Conservation (phyloP, 2,329 filamentous ascomycete species). For the Xylaria sp. region DNA sequence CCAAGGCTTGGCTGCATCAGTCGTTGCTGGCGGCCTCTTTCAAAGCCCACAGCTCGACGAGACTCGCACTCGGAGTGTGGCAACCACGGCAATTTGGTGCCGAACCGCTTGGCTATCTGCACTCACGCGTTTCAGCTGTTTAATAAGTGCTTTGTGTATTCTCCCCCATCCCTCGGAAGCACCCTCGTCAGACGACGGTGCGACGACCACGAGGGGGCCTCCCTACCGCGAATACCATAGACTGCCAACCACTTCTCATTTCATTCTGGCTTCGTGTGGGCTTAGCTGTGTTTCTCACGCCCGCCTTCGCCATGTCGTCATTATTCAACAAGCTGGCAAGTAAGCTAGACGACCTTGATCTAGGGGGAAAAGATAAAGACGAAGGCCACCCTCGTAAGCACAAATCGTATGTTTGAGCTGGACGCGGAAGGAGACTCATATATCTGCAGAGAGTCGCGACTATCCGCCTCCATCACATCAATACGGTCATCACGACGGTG, state of each 20-base stretch:
- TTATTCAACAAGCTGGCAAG: slow-evolving; percentile 47
- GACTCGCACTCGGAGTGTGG: slow-evolving; percentile 21
- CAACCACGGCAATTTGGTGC: slow-evolving; percentile 33
- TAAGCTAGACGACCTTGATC: slow-evolving; percentile 47
- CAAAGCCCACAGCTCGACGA: slow-evolving; percentile 11
- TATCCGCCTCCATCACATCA: slow-evolving; percentile 43
- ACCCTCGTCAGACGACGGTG: neutral
- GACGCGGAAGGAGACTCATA: slow-evolving; percentile 8
- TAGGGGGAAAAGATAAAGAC: slow-evolving; percentile 44
- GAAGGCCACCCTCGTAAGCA: slow-evolving; percentile 38
- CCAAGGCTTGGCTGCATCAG: slow-evolving; percentile 35
- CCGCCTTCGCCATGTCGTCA: slow-evolving; percentile 41
- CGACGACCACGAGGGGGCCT: neutral
- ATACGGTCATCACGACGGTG: slow-evolving; percentile 33
- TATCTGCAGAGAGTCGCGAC: slow-evolving; percentile 36
- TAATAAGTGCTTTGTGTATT: slow-evolving; percentile 8
- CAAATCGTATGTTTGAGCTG: neutral
- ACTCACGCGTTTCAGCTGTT: slow-evolving; percentile 32
- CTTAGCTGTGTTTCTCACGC: neutral
- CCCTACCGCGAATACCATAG: slow-evolving; percentile 9
- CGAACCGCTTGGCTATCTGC: slow-evolving; percentile 6
- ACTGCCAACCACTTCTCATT: neutral
- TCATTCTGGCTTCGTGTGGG: neutral
- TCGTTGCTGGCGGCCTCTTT: slow-evolving; percentile 24
- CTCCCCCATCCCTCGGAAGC: neutral